Percentiles rank a stretch among this genome's conserved stretches.
These are phyloP conservation scores for Zanthoxylum bungeanum DNA, from an alignment of 345 rosid species.

Conservation along the genomic window DNA sequence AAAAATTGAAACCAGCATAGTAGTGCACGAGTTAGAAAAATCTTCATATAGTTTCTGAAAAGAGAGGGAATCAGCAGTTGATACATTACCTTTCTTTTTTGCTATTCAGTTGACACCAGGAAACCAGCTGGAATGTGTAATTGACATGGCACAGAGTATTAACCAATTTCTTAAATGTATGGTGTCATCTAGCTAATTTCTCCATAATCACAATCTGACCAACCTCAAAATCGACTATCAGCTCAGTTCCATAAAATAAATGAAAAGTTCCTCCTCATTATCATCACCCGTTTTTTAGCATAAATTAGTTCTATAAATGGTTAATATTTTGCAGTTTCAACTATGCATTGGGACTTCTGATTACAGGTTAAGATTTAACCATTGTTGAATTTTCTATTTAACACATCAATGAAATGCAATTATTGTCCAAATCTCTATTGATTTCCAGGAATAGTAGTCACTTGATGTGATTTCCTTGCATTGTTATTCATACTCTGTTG, in stretches of 20 bases:
- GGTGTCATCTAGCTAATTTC: background rate
- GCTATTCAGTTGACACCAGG: background rate
- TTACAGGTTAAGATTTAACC: background rate
- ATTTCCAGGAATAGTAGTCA: background rate
- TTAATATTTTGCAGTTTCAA: background rate
- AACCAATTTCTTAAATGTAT: background rate
- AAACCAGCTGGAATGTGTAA: background rate
- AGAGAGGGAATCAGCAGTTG: background rate
- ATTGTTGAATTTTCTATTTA: background rate
- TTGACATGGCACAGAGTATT: background rate
- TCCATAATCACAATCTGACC: background rate
- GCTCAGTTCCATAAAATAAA: background rate
- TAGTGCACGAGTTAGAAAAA: background rate
- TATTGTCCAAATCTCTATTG: background rate
- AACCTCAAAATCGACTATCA: background rate
- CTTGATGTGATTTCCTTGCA: constrained; percentile 8
- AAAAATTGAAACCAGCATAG: background rate
- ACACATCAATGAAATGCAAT: background rate
- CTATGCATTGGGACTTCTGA: background rate
- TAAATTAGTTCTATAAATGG: background rate
- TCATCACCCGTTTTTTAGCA: background rate
- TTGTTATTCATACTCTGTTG: background rate
- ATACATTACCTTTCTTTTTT: background rate
- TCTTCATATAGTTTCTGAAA: background rate
- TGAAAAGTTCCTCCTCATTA: background rate